Percentiles rank a stretch among this genome's conserved stretches.
These are phyloP conservation scores for Candida hungchunana DNA, from an alignment of 805 yeast genomes.

Conservation along the genomic window DNA sequence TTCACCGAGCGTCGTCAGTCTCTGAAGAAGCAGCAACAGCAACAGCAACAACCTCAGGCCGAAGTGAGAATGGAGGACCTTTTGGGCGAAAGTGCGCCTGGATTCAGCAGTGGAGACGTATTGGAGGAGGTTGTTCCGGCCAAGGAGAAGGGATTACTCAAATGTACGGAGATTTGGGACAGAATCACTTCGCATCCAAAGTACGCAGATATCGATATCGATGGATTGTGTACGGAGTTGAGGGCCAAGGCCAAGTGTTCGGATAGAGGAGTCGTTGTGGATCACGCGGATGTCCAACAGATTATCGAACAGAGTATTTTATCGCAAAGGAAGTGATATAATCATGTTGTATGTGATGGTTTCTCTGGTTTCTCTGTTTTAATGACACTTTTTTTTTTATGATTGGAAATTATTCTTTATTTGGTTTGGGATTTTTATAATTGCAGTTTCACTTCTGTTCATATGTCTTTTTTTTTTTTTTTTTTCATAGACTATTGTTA, in stretches of 20 bases:
- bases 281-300: conserved; percentile 71
- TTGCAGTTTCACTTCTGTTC: background rate
- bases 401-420: background rate
- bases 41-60: background rate
- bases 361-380: background rate
- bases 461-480: background rate
- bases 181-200: conserved; percentile 91
- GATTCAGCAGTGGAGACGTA: conserved; percentile 6
- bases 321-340: conserved; percentile 1
- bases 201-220: conserved; percentile 90
- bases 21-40: background rate
- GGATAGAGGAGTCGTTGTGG: conserved; percentile 85
- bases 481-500: too few species aligned
- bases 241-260: conserved; percentile 93
- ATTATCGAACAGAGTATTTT: conserved; percentile 31
- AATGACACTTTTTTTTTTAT: background rate
- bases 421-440: background rate
- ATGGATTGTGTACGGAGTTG: conserved; percentile 85
- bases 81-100: background rate
- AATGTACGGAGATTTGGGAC: conserved; percentile 95
- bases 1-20: conserved; percentile 5
- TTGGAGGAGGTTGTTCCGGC: conserved; percentile 60
- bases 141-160: conserved; percentile 53
- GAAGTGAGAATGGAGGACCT: conserved; percentile 3
- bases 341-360: too few species aligned